Evolutionary conservation across 2,329 filamentous ascomycete species (phyloP).

Genomic region (Achaetomium macrosporum): DNA sequence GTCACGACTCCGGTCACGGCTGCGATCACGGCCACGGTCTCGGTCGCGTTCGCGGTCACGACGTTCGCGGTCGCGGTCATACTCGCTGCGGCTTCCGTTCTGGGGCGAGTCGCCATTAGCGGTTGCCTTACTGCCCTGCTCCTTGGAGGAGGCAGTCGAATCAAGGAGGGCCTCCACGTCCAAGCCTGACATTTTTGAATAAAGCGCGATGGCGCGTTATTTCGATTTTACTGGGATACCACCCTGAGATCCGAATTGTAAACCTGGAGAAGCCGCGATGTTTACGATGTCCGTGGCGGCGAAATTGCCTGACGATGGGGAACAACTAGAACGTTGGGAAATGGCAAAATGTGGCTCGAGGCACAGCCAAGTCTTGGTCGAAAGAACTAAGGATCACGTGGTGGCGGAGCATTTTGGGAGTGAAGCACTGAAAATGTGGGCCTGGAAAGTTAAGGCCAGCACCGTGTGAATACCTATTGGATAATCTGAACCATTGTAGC

Average conservation of each 20-base stretch:
- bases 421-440: too few species aligned
- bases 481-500: too few species aligned
- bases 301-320: too few species aligned
- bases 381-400: too few species aligned
- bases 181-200: constrained; percentile 53
- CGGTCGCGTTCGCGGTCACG: constrained; percentile 34
- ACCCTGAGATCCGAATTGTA: not conserved
- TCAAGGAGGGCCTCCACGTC: constrained; percentile 91
- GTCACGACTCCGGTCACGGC: constrained; percentile 37
- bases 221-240: not conserved
- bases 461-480: too few species aligned
- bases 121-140: constrained; percentile 41
- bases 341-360: too few species aligned
- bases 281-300: not conserved
- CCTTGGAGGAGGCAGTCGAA: constrained; percentile 62
- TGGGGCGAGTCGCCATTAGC: constrained; percentile 54
- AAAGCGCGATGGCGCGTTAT: not conserved
- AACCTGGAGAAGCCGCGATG: not conserved
- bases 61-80: constrained; percentile 40
- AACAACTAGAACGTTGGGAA: too few species aligned
- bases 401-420: too few species aligned
- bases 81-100: constrained; percentile 36
- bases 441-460: too few species aligned
- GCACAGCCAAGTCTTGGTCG: too few species aligned
- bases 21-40: constrained; percentile 45